These are phyloP conservation scores for Ophiostoma montium DNA, from an alignment of 2,329 filamentous ascomycete species.

Conservation along the genomic window DNA sequence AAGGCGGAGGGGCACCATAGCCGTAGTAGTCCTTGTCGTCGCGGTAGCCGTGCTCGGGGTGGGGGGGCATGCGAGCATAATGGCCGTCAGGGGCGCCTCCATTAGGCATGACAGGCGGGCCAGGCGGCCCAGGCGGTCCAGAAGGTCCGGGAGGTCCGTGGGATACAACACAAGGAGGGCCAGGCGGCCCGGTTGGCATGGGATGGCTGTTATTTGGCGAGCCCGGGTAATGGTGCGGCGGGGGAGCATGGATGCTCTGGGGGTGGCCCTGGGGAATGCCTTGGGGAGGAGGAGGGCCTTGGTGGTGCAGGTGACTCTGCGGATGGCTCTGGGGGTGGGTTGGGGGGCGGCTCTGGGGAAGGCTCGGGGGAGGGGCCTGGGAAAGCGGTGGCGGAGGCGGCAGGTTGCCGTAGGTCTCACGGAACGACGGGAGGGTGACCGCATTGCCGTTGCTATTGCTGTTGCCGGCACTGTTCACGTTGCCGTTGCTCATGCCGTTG, in stretches of 20 bases:
- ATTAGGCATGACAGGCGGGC: slow-evolving; percentile 15
- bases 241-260: slow-evolving; percentile 6
- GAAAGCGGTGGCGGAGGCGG: slow-evolving; percentile 4
- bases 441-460: slow-evolving; percentile 4
- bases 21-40: slow-evolving; percentile 13
- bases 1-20: slow-evolving; percentile 8
- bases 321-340: slow-evolving; percentile 1
- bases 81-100: slow-evolving; percentile 7
- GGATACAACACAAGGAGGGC: slow-evolving; percentile 24
- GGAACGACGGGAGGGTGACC: slow-evolving; percentile 12
- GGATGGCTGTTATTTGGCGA: slow-evolving; percentile 17
- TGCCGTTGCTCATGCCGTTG: not conserved
- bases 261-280: slow-evolving; percentile 12
- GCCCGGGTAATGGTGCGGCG: slow-evolving; percentile 20
- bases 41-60: slow-evolving; percentile 8
- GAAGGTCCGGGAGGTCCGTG: slow-evolving; percentile 30
- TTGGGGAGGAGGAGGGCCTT: slow-evolving; percentile 30
- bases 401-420: slow-evolving; percentile 11
- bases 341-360: not conserved
- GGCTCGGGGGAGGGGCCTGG: slow-evolving; percentile 1
- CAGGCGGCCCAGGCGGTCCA: slow-evolving; percentile 25
- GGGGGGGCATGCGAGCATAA: slow-evolving; percentile 14
- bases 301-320: slow-evolving; percentile 16
- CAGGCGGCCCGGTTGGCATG: not conserved
- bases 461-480: not conserved